A percentile compares a stretch with the other conserved stretches of the same genome.
Conservation (phyloP, 2,329 filamentous ascomycete species). For the Paraphaeosphaeria sporulosa region DNA sequence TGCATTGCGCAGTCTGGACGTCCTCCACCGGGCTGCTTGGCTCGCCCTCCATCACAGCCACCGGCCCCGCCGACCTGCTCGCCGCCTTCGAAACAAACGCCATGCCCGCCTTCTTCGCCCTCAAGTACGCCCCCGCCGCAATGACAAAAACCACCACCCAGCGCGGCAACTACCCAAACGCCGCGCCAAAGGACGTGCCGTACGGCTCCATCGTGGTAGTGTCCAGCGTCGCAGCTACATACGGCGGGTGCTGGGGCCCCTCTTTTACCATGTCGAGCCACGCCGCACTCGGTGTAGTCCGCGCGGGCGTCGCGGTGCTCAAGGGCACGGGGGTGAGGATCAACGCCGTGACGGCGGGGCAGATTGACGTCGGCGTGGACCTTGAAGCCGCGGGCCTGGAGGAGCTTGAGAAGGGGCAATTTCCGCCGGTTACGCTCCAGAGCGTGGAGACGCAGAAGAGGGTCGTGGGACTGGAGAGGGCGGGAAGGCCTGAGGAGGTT, state of each 20-base stretch:
- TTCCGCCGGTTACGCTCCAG: conserved; percentile 64
- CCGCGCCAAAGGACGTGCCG: conserved; percentile 65
- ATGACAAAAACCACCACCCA: conserved; percentile 66
- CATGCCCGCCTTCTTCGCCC: conserved; percentile 69
- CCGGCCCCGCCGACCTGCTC: conserved; percentile 63
- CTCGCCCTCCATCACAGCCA: conserved; percentile 62
- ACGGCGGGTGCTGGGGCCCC: conserved; percentile 67
- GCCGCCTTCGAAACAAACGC: conserved; percentile 67
- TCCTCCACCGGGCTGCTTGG: conserved; percentile 66
- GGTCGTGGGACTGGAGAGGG: conserved; percentile 65
- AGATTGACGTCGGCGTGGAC: conserved; percentile 57
- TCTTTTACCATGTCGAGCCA: conserved; percentile 68
- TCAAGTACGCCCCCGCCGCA: conserved; percentile 70
- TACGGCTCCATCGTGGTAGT: conserved; percentile 72
- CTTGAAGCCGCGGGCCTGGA: conserved; percentile 48
- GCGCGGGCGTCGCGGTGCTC: conserved; percentile 63
- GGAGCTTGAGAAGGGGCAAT: conserved; percentile 60
- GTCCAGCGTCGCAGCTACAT: conserved; percentile 63
- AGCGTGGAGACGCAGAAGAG: conserved; percentile 57
- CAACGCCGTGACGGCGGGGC: conserved; percentile 60
- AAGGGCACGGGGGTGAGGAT: conserved; percentile 67
- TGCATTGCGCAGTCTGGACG: too few relatives aligned
- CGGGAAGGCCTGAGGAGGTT: conserved; percentile 65
- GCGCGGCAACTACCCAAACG: conserved; percentile 64
- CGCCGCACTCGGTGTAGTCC: conserved; percentile 68